Base-by-base conservation (phyloP, 2,329 filamentous ascomycete genomes). In the Talaromyces sp. region DNA sequence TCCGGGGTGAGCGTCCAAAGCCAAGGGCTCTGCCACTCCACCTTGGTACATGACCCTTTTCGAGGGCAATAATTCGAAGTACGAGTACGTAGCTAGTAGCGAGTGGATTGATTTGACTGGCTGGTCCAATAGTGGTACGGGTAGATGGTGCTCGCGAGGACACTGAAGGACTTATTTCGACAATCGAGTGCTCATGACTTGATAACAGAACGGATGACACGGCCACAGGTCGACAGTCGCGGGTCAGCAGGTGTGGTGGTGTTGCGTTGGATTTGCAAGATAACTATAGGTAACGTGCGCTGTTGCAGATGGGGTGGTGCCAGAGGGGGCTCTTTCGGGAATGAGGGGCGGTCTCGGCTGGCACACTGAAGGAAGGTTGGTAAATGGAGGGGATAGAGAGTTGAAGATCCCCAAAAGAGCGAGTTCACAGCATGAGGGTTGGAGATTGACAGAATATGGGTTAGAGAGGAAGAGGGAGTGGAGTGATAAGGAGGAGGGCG, bases 1-100 rank as follows among this genome's bases (percentile, higher is more conserved):
- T 60, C 70, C 69, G 68, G 75, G 73, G 69, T 71, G 70, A 47
- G 72, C 70, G 65, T 77, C 72, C 69, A 74, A 70, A 61, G 72
- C 71, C 70, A 76, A 68, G 68, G 71, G 70, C 69, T 78, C 73
- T 70, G 71, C 70, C 67, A 72, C 68, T 63, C 73, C 72, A 66
- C 71, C 70, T 54, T 75, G 73, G 69, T 73, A 77, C 77, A 79
- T 79, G 65, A 49, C 62, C 65, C 47, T 51, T 54, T 31, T 19
- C 19, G 17, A 11, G 47, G 58, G 47, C 19, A 29, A 22, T 2
- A 22, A 29, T 15, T 25, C 45, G 8, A 34, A 43, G 45, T 22
- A 36, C 15, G 61, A 40, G 51, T 54, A 31, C 17, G 61, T 45
- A 17, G 22, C 17, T 29, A 45, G 25, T 22, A 47, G 38, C 27